phyloP scores from a whole-genome alignment of 2,329 filamentous ascomycete species.

The Atkinsonella texensis region DNA sequence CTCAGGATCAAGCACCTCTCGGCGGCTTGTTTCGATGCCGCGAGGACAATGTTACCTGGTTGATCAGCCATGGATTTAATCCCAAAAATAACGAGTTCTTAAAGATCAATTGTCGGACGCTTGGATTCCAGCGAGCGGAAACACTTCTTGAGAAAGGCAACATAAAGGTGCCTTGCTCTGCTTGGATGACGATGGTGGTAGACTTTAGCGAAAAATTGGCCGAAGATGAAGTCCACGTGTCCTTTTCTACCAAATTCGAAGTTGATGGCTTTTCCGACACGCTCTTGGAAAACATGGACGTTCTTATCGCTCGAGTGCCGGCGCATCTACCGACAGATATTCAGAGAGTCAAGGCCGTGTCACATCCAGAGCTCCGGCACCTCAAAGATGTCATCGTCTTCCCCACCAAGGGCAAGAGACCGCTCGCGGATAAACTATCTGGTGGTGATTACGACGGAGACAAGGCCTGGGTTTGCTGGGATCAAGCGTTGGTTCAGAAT shows the following conservation, averaged over 20 bases:
- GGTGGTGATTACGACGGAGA: slow-evolving; percentile 79
- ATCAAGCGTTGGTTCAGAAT: slow-evolving; percentile 49
- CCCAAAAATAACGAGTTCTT: slow-evolving; percentile 35
- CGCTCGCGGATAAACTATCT: slow-evolving; percentile 59
- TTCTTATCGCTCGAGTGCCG: slow-evolving; percentile 58
- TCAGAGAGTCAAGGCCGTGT: slow-evolving; percentile 51
- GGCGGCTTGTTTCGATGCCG: slow-evolving; percentile 37
- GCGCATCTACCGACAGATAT: slow-evolving; percentile 61
- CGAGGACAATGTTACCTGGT: slow-evolving; percentile 38
- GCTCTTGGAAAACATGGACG: slow-evolving; percentile 42
- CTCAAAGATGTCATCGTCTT: slow-evolving; percentile 77
- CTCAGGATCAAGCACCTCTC: slow-evolving; percentile 25
- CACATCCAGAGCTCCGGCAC: slow-evolving; percentile 46
- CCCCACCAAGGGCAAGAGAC: slow-evolving; percentile 43
- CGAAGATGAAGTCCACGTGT: slow-evolving; percentile 55
- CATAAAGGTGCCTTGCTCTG: slow-evolving; percentile 48
- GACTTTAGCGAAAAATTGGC: slow-evolving; percentile 51
- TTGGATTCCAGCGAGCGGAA: slow-evolving; percentile 41
- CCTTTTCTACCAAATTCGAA: slow-evolving; percentile 55
- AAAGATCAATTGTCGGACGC: slow-evolving; percentile 30
- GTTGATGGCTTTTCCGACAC: slow-evolving; percentile 40
- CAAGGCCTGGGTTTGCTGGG: slow-evolving; percentile 67
- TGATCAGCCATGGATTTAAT: slow-evolving; percentile 51
- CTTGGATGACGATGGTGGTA: slow-evolving; percentile 53
- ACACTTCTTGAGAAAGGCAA: slow-evolving; percentile 43